phyloP scores from a whole-genome alignment of 1,284 basidiomycete species.

The Cystobasidium sp. region DNA sequence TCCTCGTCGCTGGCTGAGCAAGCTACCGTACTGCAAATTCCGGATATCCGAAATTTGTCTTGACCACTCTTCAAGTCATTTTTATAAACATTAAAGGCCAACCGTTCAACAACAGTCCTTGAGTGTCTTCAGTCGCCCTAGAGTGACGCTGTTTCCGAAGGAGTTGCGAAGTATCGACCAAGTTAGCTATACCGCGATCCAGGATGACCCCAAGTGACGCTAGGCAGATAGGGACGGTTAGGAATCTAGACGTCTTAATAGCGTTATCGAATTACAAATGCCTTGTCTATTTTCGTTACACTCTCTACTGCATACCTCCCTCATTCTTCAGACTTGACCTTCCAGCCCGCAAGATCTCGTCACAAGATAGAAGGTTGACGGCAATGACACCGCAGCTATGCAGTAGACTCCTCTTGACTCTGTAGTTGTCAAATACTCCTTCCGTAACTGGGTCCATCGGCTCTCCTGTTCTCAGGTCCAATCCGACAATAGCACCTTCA shows the following conservation, averaged over 20 bases:
- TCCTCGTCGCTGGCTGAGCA: too few species aligned
- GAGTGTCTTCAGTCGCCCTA: too few species aligned
- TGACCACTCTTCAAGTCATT: too few species aligned
- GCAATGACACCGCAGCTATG: constrained; percentile 95
- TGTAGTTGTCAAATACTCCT: constrained; percentile 98
- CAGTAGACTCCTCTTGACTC: constrained; percentile 98
- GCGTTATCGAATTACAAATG: not conserved
- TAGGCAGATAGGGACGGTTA: too few species aligned
- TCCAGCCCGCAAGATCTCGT: constrained; percentile 93
- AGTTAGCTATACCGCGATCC: too few species aligned
- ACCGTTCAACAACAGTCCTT: too few species aligned
- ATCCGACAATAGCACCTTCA: constrained; percentile 85
- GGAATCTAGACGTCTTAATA: not conserved
- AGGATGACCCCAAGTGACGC: too few species aligned
- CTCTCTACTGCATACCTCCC: constrained; percentile 22
- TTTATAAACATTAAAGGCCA: too few species aligned
- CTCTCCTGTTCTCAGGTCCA: constrained; percentile 92
- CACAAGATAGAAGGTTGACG: constrained; percentile 83
- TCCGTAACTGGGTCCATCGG: constrained; percentile 94
- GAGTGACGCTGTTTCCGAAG: too few species aligned
- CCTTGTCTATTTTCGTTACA: not conserved
- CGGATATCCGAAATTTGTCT: too few species aligned
- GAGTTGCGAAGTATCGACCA: too few species aligned
- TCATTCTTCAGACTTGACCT: constrained; percentile 62
- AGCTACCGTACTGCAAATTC: too few species aligned